Conservation (phyloP, 768 basidiomycete genomes). For the Suillus clintonianus region DNA sequence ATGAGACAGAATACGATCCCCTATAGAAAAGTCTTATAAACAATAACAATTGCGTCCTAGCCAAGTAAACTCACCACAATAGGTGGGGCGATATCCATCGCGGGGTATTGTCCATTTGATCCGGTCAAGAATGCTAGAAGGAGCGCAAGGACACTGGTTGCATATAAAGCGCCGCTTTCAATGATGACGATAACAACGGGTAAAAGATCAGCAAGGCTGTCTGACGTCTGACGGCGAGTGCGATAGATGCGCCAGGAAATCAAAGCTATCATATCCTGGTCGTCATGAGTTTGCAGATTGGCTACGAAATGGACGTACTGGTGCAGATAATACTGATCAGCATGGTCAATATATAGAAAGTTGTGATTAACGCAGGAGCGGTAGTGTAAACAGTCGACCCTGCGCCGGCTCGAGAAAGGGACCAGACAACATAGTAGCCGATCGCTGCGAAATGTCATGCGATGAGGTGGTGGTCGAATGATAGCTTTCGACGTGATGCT, state of each 20-base stretch:
- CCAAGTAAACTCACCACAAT: neutral
- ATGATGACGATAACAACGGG: neutral
- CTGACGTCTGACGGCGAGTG: neutral
- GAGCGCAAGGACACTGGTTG: neutral
- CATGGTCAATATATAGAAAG: neutral
- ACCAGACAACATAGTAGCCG: neutral
- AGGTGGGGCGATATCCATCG: neutral
- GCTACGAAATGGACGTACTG: neutral
- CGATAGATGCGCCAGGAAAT: neutral
- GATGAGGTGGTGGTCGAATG: neutral
- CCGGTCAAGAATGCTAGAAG: neutral
- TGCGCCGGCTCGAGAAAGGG: neutral
- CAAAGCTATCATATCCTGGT: neutral
- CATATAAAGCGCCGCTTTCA: neutral
- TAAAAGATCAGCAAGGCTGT: neutral
- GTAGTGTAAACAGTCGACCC: neutral
- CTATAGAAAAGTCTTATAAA: neutral
- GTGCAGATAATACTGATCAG: neutral
- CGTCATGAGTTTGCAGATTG: neutral
- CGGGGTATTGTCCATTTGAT: neutral
- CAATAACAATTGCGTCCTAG: neutral
- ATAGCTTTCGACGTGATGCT: neutral
- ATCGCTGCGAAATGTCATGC: neutral
- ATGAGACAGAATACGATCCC: neutral
- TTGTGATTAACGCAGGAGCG: neutral